Evolutionary conservation across 257 asterid species (phyloP), one percentile per base, ranked within the genome.

Genomic region (Penstemon davidsonii): DNA sequence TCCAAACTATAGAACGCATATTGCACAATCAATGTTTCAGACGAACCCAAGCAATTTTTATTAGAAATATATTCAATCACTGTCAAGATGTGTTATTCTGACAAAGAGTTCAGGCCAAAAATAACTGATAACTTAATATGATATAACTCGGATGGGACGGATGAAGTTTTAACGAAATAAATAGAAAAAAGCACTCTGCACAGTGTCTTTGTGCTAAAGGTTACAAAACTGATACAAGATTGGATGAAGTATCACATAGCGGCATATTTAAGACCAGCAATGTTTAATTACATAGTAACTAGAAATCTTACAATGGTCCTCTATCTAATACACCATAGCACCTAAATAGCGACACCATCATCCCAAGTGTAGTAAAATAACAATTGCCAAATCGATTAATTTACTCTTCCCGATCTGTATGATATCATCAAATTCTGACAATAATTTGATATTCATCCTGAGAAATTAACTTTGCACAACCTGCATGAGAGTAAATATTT

Each of bases 11-110:
- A 0, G 13, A 6, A 13, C 9, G 4, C 6, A 7, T 0, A 18
- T 5, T 51, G 36, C 56, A 33, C 10, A 53, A 52, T 61, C 68
- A 41, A 52, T 41, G 68, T 70, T 70, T 36, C 5, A 7, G 63
- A 51, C 55, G 41, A 47, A 49, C 45, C 55, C 25, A 41, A 52
- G n/a, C 46, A 49, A 53, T 13, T 61, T 46, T 13, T 43, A 56
- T 6, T 18, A 66, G 12, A 8, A 25, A 25, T 25, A 25, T 25
- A 25, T 25, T 25, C 33, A 25, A 25, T 25, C 33, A 12, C 42
- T 3, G 10, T 56, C 6, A 8, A 12, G 25, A 60, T 10, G 50
- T 38, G 7, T 25, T n/a, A 12, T 45, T 25, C 44, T 33, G 12
- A n/a, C n/a, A 49, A 46, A 42, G 19, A 42, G n/a, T 41, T 18